phyloP scores from a whole-genome alignment of 441 rosid genomes.

The Brassica hybrid region DNA sequence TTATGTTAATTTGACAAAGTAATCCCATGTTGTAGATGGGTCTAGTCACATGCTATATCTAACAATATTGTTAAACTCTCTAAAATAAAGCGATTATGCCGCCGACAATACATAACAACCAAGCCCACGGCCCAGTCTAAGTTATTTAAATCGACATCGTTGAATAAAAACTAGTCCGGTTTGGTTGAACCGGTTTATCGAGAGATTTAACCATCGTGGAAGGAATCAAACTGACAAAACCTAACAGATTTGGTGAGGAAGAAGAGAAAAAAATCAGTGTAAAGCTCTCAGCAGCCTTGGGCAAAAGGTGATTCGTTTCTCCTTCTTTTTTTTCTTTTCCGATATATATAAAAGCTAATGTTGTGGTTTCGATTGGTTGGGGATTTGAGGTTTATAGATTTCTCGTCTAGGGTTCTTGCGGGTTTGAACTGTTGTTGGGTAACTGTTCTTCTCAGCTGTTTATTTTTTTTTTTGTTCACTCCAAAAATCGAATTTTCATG shows the following conservation, averaged over 20 bases:
- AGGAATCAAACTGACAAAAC: neutral
- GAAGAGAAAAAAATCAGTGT: slow-evolving; percentile 13
- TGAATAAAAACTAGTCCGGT: neutral
- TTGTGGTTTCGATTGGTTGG: neutral
- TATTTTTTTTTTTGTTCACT: neutral
- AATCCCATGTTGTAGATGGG: neutral
- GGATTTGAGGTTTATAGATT: neutral
- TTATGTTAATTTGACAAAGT: neutral
- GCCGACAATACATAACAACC: neutral
- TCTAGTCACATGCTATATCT: neutral
- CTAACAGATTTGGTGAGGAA: slow-evolving; percentile 10
- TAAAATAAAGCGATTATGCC: neutral
- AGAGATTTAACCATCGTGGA: neutral
- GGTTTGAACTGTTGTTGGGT: slow-evolving; percentile 13
- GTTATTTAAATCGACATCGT: neutral
- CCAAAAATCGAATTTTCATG: neutral
- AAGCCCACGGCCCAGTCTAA: slow-evolving; percentile 18
- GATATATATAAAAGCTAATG: neutral
- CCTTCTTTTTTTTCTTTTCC: neutral
- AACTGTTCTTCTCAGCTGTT: slow-evolving; percentile 21
- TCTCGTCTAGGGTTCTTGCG: neutral
- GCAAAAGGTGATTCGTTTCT: slow-evolving; percentile 21
- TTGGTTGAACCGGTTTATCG: neutral
- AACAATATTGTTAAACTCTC: no score
- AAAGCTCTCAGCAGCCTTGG: neutral